Percentiles rank a stretch among this genome's conserved stretches.
Evolutionary conservation across 306 rosid species (phyloP).

Genomic region (Dicorynia guianensis): DNA sequence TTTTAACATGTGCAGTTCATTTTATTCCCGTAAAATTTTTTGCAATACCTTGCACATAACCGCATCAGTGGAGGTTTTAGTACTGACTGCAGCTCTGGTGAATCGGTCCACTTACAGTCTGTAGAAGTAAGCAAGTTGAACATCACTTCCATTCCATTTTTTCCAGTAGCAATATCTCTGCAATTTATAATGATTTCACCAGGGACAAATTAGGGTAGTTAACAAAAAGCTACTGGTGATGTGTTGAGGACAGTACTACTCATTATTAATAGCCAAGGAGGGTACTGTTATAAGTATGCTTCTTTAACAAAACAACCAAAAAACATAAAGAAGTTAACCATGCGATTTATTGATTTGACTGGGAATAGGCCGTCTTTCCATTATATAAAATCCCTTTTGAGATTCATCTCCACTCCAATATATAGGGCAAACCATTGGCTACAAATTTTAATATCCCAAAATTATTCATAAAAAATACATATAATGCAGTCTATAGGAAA

Average conservation of each 20-base stretch:
- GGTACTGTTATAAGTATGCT: slow-evolving; percentile 6
- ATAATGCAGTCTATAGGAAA: slow-evolving; percentile 17
- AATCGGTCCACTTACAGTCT: slow-evolving; percentile 73
- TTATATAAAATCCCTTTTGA: slow-evolving; percentile 7
- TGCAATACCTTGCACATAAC: slow-evolving; percentile 76
- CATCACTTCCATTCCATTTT: slow-evolving; percentile 79
- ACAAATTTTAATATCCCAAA: too few relatives aligned
- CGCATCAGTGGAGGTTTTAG: slow-evolving; percentile 72
- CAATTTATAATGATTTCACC: slow-evolving; percentile 39
- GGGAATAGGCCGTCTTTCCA: slow-evolving; percentile 31
- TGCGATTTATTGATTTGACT: slow-evolving; percentile 10
- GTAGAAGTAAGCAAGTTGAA: slow-evolving; percentile 72
- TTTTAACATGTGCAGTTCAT: slow-evolving; percentile 16
- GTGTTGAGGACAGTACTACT: not conserved
- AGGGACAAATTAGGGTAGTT: slow-evolving; percentile 32
- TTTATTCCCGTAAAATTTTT: slow-evolving; percentile 34
- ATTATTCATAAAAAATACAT: not conserved
- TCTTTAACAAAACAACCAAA: slow-evolving; percentile 27
- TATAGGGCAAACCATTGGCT: slow-evolving; percentile 6
- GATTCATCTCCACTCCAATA: slow-evolving; percentile 23
- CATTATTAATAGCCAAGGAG: slow-evolving; percentile 27
- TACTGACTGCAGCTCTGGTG: slow-evolving; percentile 59
- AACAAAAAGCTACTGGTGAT: slow-evolving; percentile 19
- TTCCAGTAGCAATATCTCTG: slow-evolving; percentile 71
- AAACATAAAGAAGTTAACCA: slow-evolving; percentile 17